These are phyloP conservation scores for Candida namnaoensis DNA, from an alignment of 805 yeast genomes.

Conservation along the genomic window DNA sequence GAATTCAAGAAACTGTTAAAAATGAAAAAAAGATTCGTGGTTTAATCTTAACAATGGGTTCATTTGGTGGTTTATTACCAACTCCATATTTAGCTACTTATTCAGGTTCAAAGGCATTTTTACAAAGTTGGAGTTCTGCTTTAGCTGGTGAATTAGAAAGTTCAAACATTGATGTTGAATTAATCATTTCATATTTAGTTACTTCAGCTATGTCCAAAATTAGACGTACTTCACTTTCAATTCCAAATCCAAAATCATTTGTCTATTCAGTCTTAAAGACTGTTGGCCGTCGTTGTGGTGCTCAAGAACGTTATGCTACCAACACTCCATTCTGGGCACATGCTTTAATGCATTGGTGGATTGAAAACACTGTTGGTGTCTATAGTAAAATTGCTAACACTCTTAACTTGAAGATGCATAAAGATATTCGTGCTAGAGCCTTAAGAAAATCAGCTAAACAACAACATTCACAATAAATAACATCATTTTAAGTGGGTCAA, in stretches of 20 bases:
- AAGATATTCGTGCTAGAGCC: constrained; percentile 74
- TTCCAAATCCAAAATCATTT: constrained; percentile 78
- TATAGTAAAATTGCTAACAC: constrained; percentile 61
- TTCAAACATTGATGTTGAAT: constrained; percentile 73
- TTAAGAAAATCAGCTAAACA: constrained; percentile 56
- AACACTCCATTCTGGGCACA: constrained; percentile 91
- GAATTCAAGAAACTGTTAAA: constrained; percentile 46
- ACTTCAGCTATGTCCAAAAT: constrained; percentile 95
- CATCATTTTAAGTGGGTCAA: background rate
- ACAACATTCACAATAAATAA: constrained; percentile 9
- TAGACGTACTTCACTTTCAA: constrained; percentile 59
- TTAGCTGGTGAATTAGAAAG: constrained; percentile 75
- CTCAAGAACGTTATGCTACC: constrained; percentile 84
- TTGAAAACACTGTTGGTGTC: constrained; percentile 76
- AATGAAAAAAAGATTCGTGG: constrained; percentile 42
- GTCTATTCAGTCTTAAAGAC: constrained; percentile 62
- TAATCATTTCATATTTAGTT: constrained; percentile 80
- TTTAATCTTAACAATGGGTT: constrained; percentile 88
- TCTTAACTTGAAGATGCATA: constrained; percentile 71
- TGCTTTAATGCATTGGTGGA: constrained; percentile 81
- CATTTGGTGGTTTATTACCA: constrained; percentile 91
- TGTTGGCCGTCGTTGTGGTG: constrained; percentile 83
- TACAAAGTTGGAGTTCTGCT: constrained; percentile 89
- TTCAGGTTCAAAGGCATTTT: constrained; percentile 92
- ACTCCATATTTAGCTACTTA: constrained; percentile 89